phyloP scores from a whole-genome alignment of 352 stramenopile genomes.

The Globisporangium cystogenes region DNA sequence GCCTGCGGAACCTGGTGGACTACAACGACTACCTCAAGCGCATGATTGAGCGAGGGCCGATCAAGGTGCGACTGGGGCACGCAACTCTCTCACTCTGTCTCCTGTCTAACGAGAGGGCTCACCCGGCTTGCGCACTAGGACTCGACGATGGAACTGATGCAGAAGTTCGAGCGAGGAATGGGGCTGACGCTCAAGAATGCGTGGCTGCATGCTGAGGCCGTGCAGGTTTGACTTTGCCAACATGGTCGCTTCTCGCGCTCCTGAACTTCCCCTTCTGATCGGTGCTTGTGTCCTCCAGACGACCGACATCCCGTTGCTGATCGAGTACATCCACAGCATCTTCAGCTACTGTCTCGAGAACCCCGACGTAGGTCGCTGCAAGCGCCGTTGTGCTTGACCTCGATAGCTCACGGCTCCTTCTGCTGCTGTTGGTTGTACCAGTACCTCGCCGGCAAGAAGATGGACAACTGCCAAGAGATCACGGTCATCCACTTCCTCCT shows the following conservation, averaged over 20 bases:
- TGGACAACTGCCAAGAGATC: conserved; percentile 80
- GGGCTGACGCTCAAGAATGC: conserved; percentile 86
- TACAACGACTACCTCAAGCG: conserved; percentile 79
- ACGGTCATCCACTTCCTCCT: conserved; percentile 86
- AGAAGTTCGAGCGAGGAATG: conserved; percentile 88
- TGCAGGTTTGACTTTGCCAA: conserved; percentile 36
- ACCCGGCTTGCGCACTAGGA: conserved; percentile 18
- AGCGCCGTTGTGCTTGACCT: not conserved
- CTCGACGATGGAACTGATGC: conserved; percentile 60
- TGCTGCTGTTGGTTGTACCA: conserved; percentile 8
- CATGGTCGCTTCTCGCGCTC: not conserved
- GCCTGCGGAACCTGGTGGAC: conserved; percentile 74
- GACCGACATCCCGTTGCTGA: conserved; percentile 85
- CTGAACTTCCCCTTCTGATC: not conserved
- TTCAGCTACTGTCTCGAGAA: conserved; percentile 74
- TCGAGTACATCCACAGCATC: conserved; percentile 86
- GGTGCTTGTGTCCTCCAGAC: conserved; percentile 35
- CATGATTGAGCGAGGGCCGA: conserved; percentile 49
- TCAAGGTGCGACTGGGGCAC: conserved; percentile 68
- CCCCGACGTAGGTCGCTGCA: conserved; percentile 32
- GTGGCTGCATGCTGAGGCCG: conserved; percentile 85
- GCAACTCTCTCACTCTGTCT: not conserved
- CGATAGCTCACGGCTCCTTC: not conserved
- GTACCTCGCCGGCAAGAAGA: conserved; percentile 68
- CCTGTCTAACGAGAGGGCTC: not conserved